Evolutionary conservation across 2,329 filamentous ascomycete genomes (phyloP).

Genomic region (Eutypa lata): DNA sequence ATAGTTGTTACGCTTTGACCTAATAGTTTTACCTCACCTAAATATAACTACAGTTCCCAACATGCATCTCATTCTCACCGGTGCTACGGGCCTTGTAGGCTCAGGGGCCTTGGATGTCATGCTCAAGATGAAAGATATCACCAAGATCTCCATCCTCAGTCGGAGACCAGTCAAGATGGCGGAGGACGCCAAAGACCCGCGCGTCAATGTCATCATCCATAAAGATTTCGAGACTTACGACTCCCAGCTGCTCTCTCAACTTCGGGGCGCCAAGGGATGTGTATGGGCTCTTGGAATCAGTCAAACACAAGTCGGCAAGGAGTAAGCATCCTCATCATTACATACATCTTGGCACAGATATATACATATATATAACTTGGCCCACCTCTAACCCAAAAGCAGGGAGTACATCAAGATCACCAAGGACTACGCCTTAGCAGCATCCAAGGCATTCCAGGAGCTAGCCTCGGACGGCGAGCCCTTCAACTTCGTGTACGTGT

Average conservation of each 20-base stretch:
- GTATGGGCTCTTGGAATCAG: constrained; percentile 73
- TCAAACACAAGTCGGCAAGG: constrained; percentile 55
- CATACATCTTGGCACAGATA: too few relatives aligned
- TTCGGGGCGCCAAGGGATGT: constrained; percentile 63
- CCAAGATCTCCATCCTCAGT: constrained; percentile 62
- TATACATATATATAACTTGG: too few relatives aligned
- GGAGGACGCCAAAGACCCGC: constrained; percentile 52
- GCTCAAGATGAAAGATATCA: constrained; percentile 53
- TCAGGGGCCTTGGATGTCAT: constrained; percentile 60
- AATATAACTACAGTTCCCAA: constrained; percentile 3
- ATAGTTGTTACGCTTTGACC: too few relatives aligned
- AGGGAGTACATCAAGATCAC: constrained; percentile 67
- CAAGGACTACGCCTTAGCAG: constrained; percentile 60
- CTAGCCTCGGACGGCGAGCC: constrained; percentile 39
- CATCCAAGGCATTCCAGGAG: constrained; percentile 35
- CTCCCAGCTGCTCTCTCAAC: constrained; percentile 50
- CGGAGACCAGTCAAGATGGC: constrained; percentile 63
- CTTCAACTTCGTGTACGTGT: constrained; percentile 71
- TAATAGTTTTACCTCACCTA: too few relatives aligned
- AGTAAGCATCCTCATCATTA: constrained; percentile 48
- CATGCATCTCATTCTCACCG: constrained; percentile 66
- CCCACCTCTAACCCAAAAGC: too few relatives aligned
- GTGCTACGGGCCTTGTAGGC: constrained; percentile 66
- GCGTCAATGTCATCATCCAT: constrained; percentile 65
- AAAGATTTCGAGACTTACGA: constrained; percentile 64